Conservation (phyloP, 2,329 filamentous ascomycete genomes). For the Colletotrichum godetiae region DNA sequence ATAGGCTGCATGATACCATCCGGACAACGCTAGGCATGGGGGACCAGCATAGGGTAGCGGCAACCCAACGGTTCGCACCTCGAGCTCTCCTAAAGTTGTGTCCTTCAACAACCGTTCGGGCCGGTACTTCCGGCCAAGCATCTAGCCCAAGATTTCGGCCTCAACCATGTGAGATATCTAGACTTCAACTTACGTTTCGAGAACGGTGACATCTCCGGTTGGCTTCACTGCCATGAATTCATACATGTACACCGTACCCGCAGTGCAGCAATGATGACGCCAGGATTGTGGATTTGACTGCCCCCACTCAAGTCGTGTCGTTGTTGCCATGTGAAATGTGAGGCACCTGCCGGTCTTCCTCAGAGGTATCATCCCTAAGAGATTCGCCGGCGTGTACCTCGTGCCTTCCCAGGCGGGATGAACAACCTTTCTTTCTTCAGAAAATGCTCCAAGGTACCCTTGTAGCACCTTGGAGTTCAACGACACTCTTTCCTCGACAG, state of each 20-base stretch:
- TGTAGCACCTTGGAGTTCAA: background rate
- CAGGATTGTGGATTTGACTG: background rate
- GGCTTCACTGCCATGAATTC: background rate
- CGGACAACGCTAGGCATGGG: background rate
- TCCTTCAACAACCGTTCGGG: background rate
- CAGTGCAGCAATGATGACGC: background rate
- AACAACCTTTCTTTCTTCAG: background rate
- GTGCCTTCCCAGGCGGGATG: background rate
- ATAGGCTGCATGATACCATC: background rate
- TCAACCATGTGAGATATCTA: background rate
- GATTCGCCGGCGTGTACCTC: background rate
- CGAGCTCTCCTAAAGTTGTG: background rate
- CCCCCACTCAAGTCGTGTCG: background rate
- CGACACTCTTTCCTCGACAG: background rate
- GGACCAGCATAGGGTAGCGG: background rate
- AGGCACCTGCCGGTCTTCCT: background rate
- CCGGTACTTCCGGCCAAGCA: background rate
- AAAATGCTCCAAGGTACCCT: background rate
- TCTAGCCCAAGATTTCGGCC: background rate
- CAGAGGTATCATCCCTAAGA: background rate
- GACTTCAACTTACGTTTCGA: background rate
- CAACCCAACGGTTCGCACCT: background rate
- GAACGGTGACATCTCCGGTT: background rate
- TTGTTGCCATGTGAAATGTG: background rate
- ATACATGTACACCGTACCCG: background rate